Evolutionary conservation across 2,329 filamentous ascomycete genomes (phyloP).

Genomic region (Aspergillus sp.): DNA sequence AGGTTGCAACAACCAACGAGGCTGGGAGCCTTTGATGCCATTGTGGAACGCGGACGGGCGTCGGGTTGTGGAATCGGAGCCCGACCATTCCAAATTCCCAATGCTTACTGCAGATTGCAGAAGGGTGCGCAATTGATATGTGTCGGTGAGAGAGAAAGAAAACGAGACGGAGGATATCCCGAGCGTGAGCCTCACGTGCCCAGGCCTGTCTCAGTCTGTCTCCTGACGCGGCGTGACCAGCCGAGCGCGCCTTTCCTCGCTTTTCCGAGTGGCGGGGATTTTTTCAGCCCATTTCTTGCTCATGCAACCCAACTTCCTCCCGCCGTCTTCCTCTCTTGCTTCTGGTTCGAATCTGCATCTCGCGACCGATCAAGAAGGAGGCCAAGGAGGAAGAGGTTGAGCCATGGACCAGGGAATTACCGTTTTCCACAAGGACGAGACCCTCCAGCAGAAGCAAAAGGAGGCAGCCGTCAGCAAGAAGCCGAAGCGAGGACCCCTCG

Average conservation of each 20-base stretch:
- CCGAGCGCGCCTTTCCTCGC: not conserved
- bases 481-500: constrained; percentile 10
- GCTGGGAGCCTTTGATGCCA: not conserved
- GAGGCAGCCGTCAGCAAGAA: not conserved
- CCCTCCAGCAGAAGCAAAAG: constrained; percentile 1
- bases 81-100: too few relatives aligned
- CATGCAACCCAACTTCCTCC: constrained; percentile 4
- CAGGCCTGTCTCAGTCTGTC: not conserved
- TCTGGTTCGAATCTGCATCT: not conserved
- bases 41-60: not conserved
- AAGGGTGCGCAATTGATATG: too few relatives aligned
- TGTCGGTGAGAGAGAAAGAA: not conserved
- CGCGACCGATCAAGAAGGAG: constrained; percentile 3
- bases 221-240: constrained; percentile 1
- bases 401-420: constrained; percentile 14
- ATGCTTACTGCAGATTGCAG: not conserved
- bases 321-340: constrained; percentile 6
- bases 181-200: not conserved
- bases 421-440: constrained; percentile 12
- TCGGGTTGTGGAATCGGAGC: not conserved
- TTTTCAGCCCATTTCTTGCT: constrained; percentile 7
- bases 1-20: not conserved
- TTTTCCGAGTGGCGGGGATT: constrained; percentile 7
- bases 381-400: constrained; percentile 1
- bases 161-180: not conserved